A percentile compares a stretch with the other conserved stretches of the same genome.
Conservation (phyloP, 2,329 filamentous ascomycete species). For the Tolypocladium guangdongense region DNA sequence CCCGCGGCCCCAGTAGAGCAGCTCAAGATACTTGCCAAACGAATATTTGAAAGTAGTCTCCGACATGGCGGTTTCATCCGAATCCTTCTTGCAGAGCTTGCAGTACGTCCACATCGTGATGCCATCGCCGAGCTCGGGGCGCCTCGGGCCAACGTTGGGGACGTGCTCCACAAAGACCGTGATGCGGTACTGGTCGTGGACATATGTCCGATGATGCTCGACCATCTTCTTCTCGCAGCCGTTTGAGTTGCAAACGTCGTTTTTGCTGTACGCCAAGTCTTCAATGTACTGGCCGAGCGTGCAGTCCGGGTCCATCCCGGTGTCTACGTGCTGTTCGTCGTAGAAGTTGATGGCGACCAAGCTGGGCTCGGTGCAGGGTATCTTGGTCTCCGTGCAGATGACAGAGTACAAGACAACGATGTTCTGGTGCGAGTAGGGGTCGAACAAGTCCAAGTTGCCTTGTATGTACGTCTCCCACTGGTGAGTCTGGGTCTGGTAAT, state of each 20-base stretch:
- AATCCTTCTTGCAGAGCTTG: constrained; percentile 83
- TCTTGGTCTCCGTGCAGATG: constrained; percentile 86
- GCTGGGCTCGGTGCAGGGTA: constrained; percentile 84
- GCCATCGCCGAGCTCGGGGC: constrained; percentile 39
- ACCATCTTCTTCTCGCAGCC: constrained; percentile 82
- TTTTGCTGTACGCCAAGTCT: constrained; percentile 68
- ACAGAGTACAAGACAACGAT: constrained; percentile 91
- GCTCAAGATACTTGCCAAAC: constrained; percentile 94
- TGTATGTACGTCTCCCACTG: constrained; percentile 96
- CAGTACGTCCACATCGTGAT: constrained; percentile 98
- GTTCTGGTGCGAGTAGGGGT: constrained; percentile 91
- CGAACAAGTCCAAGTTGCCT: constrained; percentile 79
- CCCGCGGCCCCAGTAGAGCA: constrained; percentile 89
- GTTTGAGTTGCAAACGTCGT: constrained; percentile 68
- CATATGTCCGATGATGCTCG: constrained; percentile 92
- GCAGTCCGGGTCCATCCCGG: constrained; percentile 70
- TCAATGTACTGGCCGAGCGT: constrained; percentile 93
- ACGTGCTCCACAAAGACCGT: constrained; percentile 70
- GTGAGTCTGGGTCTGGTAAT: constrained; percentile 85
- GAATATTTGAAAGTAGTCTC: constrained; percentile 96
- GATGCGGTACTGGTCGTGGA: constrained; percentile 89
- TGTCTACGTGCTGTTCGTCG: constrained; percentile 72
- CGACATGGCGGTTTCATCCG: constrained; percentile 83
- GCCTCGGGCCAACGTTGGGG: constrained; percentile 29
- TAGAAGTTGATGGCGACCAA: constrained; percentile 90